Percentiles rank a stretch among this genome's conserved stretches.
phyloP scores from a whole-genome alignment of 1,284 basidiomycete species.

The Leccinum subrobustum region DNA sequence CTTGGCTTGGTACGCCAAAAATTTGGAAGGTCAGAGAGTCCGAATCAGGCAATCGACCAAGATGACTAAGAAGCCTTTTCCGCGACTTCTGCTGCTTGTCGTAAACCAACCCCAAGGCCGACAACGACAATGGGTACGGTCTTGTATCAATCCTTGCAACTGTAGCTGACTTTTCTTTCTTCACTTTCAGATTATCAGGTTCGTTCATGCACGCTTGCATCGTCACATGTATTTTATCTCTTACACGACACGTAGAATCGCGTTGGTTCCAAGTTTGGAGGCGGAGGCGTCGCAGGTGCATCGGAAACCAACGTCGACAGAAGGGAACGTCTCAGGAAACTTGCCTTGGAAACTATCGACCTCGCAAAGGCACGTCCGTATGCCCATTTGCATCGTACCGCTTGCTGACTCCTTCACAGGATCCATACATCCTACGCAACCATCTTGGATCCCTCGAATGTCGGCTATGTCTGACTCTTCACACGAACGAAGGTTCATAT shows the following conservation, averaged over 20 bases:
- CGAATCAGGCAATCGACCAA: slow-evolving; percentile 18
- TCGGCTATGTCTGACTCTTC: slow-evolving; percentile 94
- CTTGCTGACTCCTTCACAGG: slow-evolving; percentile 46
- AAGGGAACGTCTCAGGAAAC: slow-evolving; percentile 90
- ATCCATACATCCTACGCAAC: slow-evolving; percentile 98
- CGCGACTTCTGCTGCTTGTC: background rate
- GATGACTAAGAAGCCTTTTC: background rate
- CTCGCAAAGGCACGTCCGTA: slow-evolving; percentile 71
- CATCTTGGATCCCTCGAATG: slow-evolving; percentile 98
- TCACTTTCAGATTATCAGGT: slow-evolving; percentile 46
- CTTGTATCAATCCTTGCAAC: background rate
- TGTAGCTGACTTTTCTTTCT: slow-evolving; percentile 5
- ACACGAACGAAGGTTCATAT: slow-evolving; percentile 99
- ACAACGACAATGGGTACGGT: slow-evolving; percentile 25
- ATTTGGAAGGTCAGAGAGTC: background rate
- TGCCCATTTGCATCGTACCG: background rate
- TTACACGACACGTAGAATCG: slow-evolving; percentile 62
- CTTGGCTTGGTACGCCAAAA: background rate
- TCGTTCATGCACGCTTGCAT: slow-evolving; percentile 1
- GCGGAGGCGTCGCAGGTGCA: slow-evolving; percentile 90
- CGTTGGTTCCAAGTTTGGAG: slow-evolving; percentile 94
- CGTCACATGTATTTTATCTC: background rate
- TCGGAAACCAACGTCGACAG: slow-evolving; percentile 95
- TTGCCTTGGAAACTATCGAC: slow-evolving; percentile 95
- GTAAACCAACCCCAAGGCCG: background rate